Percentiles rank a stretch among this genome's conserved stretches.
phyloP scores from a whole-genome alignment of 805 yeast species.

The Myxozyma kluyveri region DNA sequence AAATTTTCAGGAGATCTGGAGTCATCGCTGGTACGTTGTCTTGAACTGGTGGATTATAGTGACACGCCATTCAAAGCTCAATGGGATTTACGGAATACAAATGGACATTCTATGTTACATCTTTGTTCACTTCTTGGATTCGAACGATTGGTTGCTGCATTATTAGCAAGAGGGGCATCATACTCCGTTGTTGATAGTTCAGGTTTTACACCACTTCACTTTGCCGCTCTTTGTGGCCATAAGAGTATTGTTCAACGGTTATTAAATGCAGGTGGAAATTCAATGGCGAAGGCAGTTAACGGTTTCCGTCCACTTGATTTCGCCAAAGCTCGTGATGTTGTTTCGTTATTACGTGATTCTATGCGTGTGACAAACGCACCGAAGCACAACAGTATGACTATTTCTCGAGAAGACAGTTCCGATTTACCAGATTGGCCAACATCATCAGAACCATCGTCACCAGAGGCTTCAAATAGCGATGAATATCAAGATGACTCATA shows the following conservation, averaged over 20 bases:
- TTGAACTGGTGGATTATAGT: conserved; percentile 65
- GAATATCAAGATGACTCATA: conserved; percentile 10
- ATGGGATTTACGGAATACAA: conserved; percentile 74
- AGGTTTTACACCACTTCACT: conserved; percentile 85
- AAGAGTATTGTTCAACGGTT: conserved; percentile 61
- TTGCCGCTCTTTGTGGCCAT: conserved; percentile 75
- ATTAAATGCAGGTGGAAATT: conserved; percentile 62
- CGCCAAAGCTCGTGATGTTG: conserved; percentile 15
- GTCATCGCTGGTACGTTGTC: conserved; percentile 46
- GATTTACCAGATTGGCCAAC: conserved; percentile 30
- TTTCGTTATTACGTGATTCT: conserved; percentile 4
- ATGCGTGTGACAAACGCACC: conserved; percentile 4
- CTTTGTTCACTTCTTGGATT: conserved; percentile 78
- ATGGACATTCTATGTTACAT: conserved; percentile 88
- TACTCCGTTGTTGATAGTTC: conserved; percentile 67
- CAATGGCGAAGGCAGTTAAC: conserved; percentile 50
- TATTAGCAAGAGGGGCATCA: conserved; percentile 60
- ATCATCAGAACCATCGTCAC: conserved; percentile 28
- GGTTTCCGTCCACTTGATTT: conserved; percentile 40
- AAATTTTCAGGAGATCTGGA: conserved; percentile 38
- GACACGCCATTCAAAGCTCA: conserved; percentile 50
- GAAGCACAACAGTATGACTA: not conserved
- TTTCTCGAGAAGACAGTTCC: not conserved
- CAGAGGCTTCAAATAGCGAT: conserved; percentile 21
- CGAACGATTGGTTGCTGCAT: conserved; percentile 54